These are phyloP conservation scores for Raffaelea deltoideospora DNA, from an alignment of 2,329 filamentous ascomycete genomes.

Conservation along the genomic window DNA sequence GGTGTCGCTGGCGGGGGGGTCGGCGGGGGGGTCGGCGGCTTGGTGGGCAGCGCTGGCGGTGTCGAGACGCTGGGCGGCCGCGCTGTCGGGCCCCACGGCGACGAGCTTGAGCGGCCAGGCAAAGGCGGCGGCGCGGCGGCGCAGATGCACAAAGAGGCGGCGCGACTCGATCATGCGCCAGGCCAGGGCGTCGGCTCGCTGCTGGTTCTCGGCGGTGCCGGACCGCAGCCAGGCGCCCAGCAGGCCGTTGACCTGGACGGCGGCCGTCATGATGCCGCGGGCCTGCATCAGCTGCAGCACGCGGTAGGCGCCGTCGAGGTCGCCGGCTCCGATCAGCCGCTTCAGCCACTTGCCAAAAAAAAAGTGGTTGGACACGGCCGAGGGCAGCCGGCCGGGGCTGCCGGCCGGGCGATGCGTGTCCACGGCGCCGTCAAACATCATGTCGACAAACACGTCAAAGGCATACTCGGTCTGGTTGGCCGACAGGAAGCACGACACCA, in stretches of 20 bases:
- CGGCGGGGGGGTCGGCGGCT: neutral
- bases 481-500: conserved; percentile 56
- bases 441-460: conserved; percentile 68
- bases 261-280: conserved; percentile 49
- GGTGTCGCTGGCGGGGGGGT: conserved; percentile 8
- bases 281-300: conserved; percentile 65
- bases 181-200: conserved; percentile 51
- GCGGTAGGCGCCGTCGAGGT: conserved; percentile 54
- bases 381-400: conserved; percentile 20
- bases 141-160: conserved; percentile 43
- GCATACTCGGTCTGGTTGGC: conserved; percentile 50
- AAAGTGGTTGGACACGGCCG: conserved; percentile 52
- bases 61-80: conserved; percentile 2
- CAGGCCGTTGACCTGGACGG: conserved; percentile 69
- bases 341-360: conserved; percentile 85
- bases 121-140: conserved; percentile 18
- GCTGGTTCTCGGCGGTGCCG: conserved; percentile 34
- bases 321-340: conserved; percentile 57
- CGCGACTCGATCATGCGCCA: conserved; percentile 65
- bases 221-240: conserved; percentile 64
- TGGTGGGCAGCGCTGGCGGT: neutral
- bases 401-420: conserved; percentile 23
- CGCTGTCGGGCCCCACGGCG: neutral
- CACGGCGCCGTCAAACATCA: conserved; percentile 56
- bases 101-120: conserved; percentile 14